Percentiles rank a stretch among this genome's conserved stretches.
phyloP scores from a whole-genome alignment of 2,329 filamentous ascomycete genomes.

The Exophiala mesophila region DNA sequence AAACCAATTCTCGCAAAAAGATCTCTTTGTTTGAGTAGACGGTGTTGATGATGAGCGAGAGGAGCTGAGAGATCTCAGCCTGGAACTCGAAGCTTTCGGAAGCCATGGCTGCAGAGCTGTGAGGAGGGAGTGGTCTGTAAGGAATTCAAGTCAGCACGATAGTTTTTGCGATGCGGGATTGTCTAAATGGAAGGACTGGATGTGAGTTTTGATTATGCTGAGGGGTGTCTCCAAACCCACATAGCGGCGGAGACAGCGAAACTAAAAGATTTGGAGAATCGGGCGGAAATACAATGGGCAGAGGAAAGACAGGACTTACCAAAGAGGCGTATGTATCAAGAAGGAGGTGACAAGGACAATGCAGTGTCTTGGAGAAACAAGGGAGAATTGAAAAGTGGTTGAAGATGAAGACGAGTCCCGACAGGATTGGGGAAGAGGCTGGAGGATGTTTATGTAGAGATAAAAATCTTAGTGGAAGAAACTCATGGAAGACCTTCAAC shows the following conservation, averaged over 20 bases:
- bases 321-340: too few species aligned
- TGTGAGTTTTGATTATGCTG: too few species aligned
- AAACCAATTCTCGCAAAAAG: conserved; percentile 96
- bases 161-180: too few species aligned
- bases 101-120: conserved; percentile 62
- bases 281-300: too few species aligned
- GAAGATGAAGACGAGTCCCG: not conserved
- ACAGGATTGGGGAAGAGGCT: not conserved
- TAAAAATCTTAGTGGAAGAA: not conserved
- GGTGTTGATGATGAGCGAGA: conserved; percentile 99
- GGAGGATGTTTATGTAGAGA: not conserved
- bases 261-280: too few species aligned
- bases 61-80: conserved; percentile 99
- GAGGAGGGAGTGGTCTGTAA: conserved; percentile 14
- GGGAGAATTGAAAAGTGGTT: not conserved
- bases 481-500: not conserved
- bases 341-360: too few species aligned
- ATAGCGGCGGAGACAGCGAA: too few species aligned
- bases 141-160: conserved; percentile 6
- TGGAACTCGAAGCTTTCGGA: conserved; percentile 98
- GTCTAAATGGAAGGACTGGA: too few species aligned
- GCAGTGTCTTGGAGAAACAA: not conserved
- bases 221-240: too few species aligned
- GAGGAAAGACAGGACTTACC: too few species aligned
- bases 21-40: conserved; percentile 99